phyloP scores from a whole-genome alignment of 2,329 filamentous ascomycete genomes.

The Aspergillus alliaceus region DNA sequence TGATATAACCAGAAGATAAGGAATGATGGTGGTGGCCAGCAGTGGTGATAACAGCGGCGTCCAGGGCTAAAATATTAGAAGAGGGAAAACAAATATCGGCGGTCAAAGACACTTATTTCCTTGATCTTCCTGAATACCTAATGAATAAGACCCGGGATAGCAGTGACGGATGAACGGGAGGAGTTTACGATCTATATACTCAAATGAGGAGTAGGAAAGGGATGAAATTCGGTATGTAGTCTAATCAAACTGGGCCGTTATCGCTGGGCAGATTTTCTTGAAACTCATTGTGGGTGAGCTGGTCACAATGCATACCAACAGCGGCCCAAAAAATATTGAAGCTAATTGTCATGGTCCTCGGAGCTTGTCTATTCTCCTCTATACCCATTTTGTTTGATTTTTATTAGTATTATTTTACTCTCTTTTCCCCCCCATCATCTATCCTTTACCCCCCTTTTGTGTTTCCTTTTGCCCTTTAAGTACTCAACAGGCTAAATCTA shows the following conservation, averaged over 20 bases:
- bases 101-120: background rate
- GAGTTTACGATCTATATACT: slow-evolving; percentile 21
- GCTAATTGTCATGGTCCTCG: background rate
- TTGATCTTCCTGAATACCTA: background rate
- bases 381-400: background rate
- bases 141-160: background rate
- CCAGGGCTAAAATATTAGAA: background rate
- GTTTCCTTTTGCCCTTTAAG: background rate
- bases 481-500: background rate
- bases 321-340: slow-evolving; percentile 16
- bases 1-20: slow-evolving; percentile 16
- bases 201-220: slow-evolving; percentile 14
- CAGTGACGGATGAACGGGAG: slow-evolving; percentile 8
- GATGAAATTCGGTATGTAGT: slow-evolving; percentile 17
- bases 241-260: slow-evolving; percentile 18
- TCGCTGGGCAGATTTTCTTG: slow-evolving; percentile 14
- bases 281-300: slow-evolving; percentile 8
- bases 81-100: background rate
- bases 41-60: slow-evolving; percentile 13
- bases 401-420: background rate
- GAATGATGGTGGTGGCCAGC: slow-evolving; percentile 9
- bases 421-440: too few species aligned
- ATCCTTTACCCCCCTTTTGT: background rate
- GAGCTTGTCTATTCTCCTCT: background rate
- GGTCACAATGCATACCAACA: slow-evolving; percentile 14